Conservation (phyloP, 2,329 filamentous ascomycete species). For the Plectosphaerella cucumerina region DNA sequence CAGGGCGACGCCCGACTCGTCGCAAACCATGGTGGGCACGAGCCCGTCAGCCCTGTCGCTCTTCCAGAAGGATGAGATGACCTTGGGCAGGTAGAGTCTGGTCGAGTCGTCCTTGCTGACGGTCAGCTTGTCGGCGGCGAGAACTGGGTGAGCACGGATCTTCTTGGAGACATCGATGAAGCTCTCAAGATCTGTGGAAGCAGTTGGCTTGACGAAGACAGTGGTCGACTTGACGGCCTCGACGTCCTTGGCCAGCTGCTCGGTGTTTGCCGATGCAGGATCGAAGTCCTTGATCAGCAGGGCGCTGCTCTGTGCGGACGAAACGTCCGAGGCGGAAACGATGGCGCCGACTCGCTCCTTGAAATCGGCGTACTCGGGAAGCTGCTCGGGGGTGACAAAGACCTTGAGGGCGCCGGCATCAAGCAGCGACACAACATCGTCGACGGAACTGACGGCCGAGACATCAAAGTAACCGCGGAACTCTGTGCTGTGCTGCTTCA, state of each 20-base stretch:
- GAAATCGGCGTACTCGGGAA: constrained; percentile 54
- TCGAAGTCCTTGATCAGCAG: constrained; percentile 52
- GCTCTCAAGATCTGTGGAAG: constrained; percentile 39
- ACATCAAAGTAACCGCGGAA: constrained; percentile 73
- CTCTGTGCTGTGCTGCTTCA: constrained; percentile 44
- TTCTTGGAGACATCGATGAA: constrained; percentile 45
- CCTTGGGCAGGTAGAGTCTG: constrained; percentile 61
- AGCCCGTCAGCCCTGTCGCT: constrained; percentile 82
- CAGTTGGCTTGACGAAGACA: constrained; percentile 46
- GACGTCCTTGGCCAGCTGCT: constrained; percentile 31
- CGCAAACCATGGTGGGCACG: constrained; percentile 84
- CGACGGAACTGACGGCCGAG: constrained; percentile 60
- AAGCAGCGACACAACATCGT: constrained; percentile 75
- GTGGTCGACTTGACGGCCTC: constrained; percentile 15
- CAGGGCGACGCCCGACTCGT: constrained; percentile 78
- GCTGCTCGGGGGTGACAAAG: constrained; percentile 70
- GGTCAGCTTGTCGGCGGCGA: constrained; percentile 68
- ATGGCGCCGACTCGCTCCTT: constrained; percentile 52
- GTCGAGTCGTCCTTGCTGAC: constrained; percentile 58
- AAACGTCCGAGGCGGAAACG: constrained; percentile 41
- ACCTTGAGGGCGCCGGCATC: constrained; percentile 82
- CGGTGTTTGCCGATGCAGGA: constrained; percentile 31
- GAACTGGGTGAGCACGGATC: constrained; percentile 62
- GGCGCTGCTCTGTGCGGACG: constrained; percentile 42
- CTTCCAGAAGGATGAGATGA: constrained; percentile 71